phyloP scores from a whole-genome alignment of 495 filamentous ascomycete species.

The Trichoderma gamsii region DNA sequence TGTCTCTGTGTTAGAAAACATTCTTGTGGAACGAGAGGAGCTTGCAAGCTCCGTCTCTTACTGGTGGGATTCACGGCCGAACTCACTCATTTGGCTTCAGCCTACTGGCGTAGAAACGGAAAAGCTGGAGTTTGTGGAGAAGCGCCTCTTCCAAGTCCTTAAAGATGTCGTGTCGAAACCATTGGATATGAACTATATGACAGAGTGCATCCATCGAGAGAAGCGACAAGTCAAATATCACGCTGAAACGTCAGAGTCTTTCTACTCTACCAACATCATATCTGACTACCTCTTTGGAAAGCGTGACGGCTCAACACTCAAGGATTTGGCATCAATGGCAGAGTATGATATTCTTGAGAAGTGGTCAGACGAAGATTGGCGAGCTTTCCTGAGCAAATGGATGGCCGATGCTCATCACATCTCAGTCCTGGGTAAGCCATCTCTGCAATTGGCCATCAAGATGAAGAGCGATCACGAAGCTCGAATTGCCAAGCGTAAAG shows the following conservation, averaged over 20 bases:
- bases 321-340: conserved; percentile 57
- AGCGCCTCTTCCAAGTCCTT: conserved; percentile 77
- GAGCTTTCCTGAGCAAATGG: conserved; percentile 72
- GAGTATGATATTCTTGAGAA: conserved; percentile 71
- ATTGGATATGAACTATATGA: conserved; percentile 82
- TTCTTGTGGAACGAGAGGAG: conserved; percentile 88
- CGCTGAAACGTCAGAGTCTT: conserved; percentile 66
- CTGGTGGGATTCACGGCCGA: conserved; percentile 69
- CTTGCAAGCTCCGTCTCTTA: conserved; percentile 77
- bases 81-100: conserved; percentile 73
- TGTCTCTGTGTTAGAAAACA: conserved; percentile 84
- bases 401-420: conserved; percentile 79
- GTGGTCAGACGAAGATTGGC: conserved; percentile 83
- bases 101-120: conserved; percentile 80
- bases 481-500: conserved; percentile 48
- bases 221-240: conserved; percentile 70
- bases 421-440: conserved; percentile 81
- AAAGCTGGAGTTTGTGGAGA: conserved; percentile 74
- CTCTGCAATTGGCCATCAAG: conserved; percentile 59
- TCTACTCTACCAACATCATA: conserved; percentile 76
- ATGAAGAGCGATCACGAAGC: conserved; percentile 65
- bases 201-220: conserved; percentile 75
- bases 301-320: conserved; percentile 73
- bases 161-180: conserved; percentile 71
- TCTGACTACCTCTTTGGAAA: conserved; percentile 87